These are phyloP conservation scores for Dichotomocladium elegans DNA, from an alignment of 371 early-diverging fungal genomes.

Conservation along the genomic window DNA sequence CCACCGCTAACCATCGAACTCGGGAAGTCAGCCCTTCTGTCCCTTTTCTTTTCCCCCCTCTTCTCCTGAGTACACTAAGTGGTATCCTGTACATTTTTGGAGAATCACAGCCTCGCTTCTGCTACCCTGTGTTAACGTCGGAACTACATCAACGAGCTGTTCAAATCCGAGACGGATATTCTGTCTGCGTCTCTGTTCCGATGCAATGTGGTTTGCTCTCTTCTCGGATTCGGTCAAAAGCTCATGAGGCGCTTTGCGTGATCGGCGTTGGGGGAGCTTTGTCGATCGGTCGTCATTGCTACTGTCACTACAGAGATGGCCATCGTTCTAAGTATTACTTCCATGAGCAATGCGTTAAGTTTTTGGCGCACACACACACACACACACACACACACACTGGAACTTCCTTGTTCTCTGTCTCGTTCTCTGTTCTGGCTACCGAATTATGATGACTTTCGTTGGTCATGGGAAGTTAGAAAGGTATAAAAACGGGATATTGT, in stretches of 20 bases:
- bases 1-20: slow-evolving; percentile 12
- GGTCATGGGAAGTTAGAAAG: too few species aligned
- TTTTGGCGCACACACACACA: too few species aligned
- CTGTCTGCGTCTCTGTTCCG: slow-evolving; percentile 85
- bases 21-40: neutral
- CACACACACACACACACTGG: too few species aligned
- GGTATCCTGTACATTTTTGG: slow-evolving; percentile 60
- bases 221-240: slow-evolving; percentile 88
- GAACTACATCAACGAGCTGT: slow-evolving; percentile 77
- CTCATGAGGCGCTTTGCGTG: slow-evolving; percentile 55
- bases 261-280: slow-evolving; percentile 12
- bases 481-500: too few species aligned
- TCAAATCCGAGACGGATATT: slow-evolving; percentile 82
- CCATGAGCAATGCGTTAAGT: too few species aligned
- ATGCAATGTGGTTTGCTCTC: slow-evolving; percentile 91
- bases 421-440: too few species aligned
- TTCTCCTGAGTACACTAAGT: too few species aligned
- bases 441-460: too few species aligned
- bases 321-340: too few species aligned
- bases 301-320: too few species aligned
- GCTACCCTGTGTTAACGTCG: slow-evolving; percentile 59
- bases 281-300: too few species aligned
- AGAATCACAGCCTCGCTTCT: slow-evolving; percentile 54
- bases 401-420: too few species aligned
- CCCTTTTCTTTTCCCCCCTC: neutral